Conservation (phyloP, 1,284 basidiomycete species). For the Leccinum pachyderme region DNA sequence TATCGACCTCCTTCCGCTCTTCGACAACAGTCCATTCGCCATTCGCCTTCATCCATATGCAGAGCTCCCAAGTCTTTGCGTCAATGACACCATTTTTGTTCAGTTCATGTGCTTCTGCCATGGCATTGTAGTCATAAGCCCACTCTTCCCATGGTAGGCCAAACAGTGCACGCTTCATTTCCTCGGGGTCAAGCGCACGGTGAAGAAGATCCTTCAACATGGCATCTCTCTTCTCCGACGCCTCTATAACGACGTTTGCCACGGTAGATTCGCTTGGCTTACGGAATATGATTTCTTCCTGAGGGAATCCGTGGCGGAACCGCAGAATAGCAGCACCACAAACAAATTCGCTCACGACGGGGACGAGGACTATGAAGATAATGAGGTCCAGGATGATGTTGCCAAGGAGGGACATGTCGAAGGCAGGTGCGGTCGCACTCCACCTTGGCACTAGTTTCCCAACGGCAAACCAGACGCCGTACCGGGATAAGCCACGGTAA, state of each 20-base stretch:
- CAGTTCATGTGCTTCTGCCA: conserved; percentile 26
- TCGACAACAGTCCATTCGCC: conserved; percentile 29
- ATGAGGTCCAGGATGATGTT: conserved; percentile 27
- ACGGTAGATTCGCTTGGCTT: conserved; percentile 30
- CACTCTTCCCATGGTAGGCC: conserved; percentile 36
- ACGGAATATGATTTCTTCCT: conserved; percentile 31
- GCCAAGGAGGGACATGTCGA: conserved; percentile 24
- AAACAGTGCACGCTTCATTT: conserved; percentile 24
- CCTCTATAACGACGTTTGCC: conserved; percentile 24
- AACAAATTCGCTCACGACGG: conserved; percentile 25
- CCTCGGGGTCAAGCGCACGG: conserved; percentile 31
- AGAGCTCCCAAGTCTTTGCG: conserved; percentile 29
- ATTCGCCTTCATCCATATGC: conserved; percentile 34
- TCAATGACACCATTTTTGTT: conserved; percentile 18
- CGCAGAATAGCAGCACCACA: conserved; percentile 21
- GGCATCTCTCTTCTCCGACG: conserved; percentile 28
- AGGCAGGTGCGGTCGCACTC: conserved; percentile 15
- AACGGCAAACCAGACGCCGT: conserved; percentile 28
- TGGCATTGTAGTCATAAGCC: conserved; percentile 31
- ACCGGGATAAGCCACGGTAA: conserved; percentile 25
- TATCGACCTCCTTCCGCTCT: conserved; percentile 25
- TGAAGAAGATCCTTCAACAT: conserved; percentile 27
- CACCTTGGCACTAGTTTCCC: conserved; percentile 19
- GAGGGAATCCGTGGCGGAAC: conserved; percentile 29
- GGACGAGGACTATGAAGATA: conserved; percentile 24